Conservation (phyloP, 441 rosid genomes). For the Mallotus repandus region DNA sequence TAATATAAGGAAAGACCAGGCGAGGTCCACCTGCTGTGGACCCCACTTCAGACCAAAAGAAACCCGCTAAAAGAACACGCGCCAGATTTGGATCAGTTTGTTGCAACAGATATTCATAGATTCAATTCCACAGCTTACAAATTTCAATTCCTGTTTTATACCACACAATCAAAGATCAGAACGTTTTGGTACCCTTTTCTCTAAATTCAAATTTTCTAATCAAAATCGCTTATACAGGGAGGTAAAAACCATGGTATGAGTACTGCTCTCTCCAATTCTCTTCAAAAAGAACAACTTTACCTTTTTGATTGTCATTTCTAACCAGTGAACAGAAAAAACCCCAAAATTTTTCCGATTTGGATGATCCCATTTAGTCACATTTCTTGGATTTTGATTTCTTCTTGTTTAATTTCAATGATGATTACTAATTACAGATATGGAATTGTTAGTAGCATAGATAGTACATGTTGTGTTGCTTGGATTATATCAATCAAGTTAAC, state of each 20-base stretch:
- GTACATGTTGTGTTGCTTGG: background rate
- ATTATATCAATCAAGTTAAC: background rate
- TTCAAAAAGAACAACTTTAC: background rate
- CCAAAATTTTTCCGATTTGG: conserved; percentile 6
- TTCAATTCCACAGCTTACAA: background rate
- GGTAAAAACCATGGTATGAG: conserved; percentile 12
- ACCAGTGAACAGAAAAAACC: background rate
- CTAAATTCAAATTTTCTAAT: background rate
- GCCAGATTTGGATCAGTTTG: conserved; percentile 24
- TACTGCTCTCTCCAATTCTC: background rate
- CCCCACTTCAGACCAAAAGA: background rate
- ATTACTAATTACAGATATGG: background rate
- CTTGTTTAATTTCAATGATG: background rate
- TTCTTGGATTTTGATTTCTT: background rate
- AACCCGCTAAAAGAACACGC: background rate
- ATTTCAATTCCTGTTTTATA: background rate
- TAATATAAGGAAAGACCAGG: background rate
- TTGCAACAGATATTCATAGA: conserved; percentile 1
- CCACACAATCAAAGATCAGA: background rate
- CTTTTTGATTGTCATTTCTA: conserved; percentile 9
- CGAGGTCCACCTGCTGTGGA: background rate
- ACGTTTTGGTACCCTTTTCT: background rate
- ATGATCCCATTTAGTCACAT: background rate
- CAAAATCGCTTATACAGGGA: background rate
- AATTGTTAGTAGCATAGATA: background rate